Evolutionary conservation across 176 grass and related monocot genomes (phyloP).

Genomic region (Hordeum vulgare): DNA sequence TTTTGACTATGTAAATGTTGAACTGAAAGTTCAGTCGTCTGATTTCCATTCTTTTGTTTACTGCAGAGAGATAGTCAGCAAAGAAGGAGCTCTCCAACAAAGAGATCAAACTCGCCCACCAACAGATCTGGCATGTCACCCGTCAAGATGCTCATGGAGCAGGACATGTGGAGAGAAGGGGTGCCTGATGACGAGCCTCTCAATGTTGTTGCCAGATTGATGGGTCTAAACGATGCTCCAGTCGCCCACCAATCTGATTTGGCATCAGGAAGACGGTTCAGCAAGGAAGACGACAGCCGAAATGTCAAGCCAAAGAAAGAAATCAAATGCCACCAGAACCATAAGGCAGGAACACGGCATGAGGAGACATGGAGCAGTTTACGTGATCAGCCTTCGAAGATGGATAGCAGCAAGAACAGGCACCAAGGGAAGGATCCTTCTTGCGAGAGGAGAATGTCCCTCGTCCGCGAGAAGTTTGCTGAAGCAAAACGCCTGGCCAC

Average conservation of each 20-base stretch:
- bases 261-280: neutral
- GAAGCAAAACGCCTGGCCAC: conserved; percentile 81
- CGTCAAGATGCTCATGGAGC: conserved; percentile 82
- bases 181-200: conserved; percentile 43
- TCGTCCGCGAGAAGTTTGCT: conserved; percentile 77
- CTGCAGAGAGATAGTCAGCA: conserved; percentile 38
- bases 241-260: conserved; percentile 25
- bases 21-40: neutral
- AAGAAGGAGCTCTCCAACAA: conserved; percentile 38
- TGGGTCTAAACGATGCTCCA: conserved; percentile 70
- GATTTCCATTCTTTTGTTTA: neutral
- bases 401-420: conserved; percentile 21
- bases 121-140: conserved; percentile 52
- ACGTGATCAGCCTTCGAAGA: conserved; percentile 22
- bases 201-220: conserved; percentile 81
- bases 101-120: conserved; percentile 35
- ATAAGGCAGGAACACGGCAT: neutral
- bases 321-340: conserved; percentile 27
- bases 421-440: conserved; percentile 38
- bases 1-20: neutral
- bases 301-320: conserved; percentile 42
- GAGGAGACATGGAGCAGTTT: conserved; percentile 25
- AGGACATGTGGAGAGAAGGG: conserved; percentile 84
- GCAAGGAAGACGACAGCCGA: conserved; percentile 21
- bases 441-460: conserved; percentile 73